phyloP scores from a whole-genome alignment of 2,329 filamentous ascomycete genomes.

The Epichloe sylvatica region DNA sequence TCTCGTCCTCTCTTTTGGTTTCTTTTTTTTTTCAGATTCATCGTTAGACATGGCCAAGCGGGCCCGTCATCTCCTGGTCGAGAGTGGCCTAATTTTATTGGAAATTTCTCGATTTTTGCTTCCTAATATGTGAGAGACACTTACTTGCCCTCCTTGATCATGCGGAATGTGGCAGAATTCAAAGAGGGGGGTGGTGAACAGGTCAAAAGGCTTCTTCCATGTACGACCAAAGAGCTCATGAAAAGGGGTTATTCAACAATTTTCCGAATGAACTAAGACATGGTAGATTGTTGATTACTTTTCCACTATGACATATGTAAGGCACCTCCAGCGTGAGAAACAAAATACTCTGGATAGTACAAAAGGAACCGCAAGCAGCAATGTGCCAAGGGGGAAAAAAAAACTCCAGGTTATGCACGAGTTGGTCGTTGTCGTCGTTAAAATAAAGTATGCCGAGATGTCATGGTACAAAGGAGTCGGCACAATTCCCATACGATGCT shows the following conservation, averaged over 20 bases:
- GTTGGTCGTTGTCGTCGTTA: conserved; percentile 5
- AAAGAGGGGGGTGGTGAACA: too few relatives aligned
- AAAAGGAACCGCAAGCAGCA: neutral
- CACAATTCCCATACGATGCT: neutral
- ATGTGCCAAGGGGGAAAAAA: neutral
- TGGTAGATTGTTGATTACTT: neutral
- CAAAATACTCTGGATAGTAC: neutral
- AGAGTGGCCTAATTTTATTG: neutral
- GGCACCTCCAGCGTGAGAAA: neutral
- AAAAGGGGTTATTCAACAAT: too few relatives aligned
- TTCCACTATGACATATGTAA: neutral
- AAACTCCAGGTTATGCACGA: conserved; percentile 2
- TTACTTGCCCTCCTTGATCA: too few relatives aligned
- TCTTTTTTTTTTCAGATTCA: neutral
- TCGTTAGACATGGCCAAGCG: neutral
- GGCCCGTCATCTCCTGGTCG: neutral
- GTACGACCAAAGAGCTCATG: too few relatives aligned
- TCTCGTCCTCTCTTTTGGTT: neutral
- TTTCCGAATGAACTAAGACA: neutral
- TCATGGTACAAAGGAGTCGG: neutral
- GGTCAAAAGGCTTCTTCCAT: too few relatives aligned
- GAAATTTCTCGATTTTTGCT: too few relatives aligned
- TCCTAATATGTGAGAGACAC: too few relatives aligned
- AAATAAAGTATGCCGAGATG: neutral
- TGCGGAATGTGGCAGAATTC: too few relatives aligned